Evolutionary conservation across 2,329 filamentous ascomycete species (phyloP), one percentile per base, ranked within the genome.

Genomic region (Colletotrichum sp.): DNA sequence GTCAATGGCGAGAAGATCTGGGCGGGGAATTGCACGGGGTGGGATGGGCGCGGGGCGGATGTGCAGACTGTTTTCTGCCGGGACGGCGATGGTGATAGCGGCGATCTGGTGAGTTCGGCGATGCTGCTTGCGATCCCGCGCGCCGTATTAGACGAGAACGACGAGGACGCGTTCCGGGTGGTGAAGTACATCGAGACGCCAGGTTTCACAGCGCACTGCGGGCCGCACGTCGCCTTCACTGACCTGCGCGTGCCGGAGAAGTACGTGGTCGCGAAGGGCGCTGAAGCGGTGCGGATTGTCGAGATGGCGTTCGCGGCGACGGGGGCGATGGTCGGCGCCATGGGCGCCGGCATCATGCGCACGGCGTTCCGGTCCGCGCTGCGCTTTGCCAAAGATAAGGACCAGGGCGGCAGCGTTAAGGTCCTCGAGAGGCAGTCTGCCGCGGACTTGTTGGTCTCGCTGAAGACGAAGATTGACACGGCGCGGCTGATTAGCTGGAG

Each of bases 1-100:
- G 78, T 91, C 30, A 88, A 87, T 78, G 90, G 90, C 5, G 89
- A 91, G 78, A 90, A 91, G 86, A 82, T 90, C 52, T 91, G 90
- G 89, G 88, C 89, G 13, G 90, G 89, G 2, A 91, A 90, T 79
- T 85, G 84, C 68, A 86, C 84, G 1, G 89, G 90, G 16, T 91
- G 89, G 89, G 89, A 91, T 74, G 84, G 85, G 55, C 82, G 83
- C 68, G 89, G 90, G 12, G 88, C 89, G 2, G 88, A 90, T 57
- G 81, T 92, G 3, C 84, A 87, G 70, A 91, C 89, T 76, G 84
- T 91, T 8, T 87, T 90, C 6, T 90, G 89, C 79, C 87, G 89
- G 15, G 82, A 87, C 57, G 75, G 81, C 10, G 81, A 80, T 2
- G 72, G 78, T 6, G 70, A 71, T 15, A 44, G 34, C 8, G 26